phyloP scores from a whole-genome alignment of 768 basidiomycete species.

The Coprinopsis sp. region DNA sequence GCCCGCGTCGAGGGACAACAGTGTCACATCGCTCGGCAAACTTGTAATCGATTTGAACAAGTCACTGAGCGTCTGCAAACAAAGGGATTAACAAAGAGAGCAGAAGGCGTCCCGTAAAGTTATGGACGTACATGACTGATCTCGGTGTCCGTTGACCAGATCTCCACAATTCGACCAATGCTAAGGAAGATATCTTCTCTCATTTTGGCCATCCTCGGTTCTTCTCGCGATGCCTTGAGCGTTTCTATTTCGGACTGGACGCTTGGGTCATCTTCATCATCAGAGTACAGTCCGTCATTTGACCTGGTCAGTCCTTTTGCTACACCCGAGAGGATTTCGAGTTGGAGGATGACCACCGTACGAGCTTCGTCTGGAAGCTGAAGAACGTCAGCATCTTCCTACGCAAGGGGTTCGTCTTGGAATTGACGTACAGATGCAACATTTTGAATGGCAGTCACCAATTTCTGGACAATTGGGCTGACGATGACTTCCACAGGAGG shows the following conservation, averaged over 20 bases:
- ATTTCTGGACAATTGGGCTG: conserved; percentile 64
- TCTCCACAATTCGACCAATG: conserved; percentile 55
- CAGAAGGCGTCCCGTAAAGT: conserved; percentile 2
- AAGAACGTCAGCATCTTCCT: neutral
- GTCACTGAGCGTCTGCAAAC: conserved; percentile 73
- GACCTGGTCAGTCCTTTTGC: conserved; percentile 83
- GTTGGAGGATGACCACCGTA: conserved; percentile 57
- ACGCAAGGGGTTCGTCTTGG: neutral
- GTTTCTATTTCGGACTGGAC: conserved; percentile 46
- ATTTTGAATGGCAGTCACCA: conserved; percentile 57
- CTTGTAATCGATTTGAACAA: conserved; percentile 84
- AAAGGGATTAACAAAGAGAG: neutral
- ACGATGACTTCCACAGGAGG: conserved; percentile 77
- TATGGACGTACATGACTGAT: conserved; percentile 56
- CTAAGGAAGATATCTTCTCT: conserved; percentile 62
- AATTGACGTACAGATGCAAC: conserved; percentile 42
- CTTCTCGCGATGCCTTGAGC: conserved; percentile 58
- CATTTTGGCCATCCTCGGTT: conserved; percentile 56
- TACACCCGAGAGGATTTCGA: conserved; percentile 79
- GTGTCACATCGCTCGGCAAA: conserved; percentile 68
- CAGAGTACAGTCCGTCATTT: conserved; percentile 61
- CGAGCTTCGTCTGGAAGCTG: conserved; percentile 76
- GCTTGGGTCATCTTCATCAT: conserved; percentile 51
- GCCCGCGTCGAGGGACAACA: conserved; percentile 76
- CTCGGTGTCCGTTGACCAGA: conserved; percentile 78